A percentile compares a stretch with the other conserved stretches of the same genome.
Evolutionary conservation across 108 stramenopile genomes (phyloP).

Genomic region (Nitzschia sp.): DNA sequence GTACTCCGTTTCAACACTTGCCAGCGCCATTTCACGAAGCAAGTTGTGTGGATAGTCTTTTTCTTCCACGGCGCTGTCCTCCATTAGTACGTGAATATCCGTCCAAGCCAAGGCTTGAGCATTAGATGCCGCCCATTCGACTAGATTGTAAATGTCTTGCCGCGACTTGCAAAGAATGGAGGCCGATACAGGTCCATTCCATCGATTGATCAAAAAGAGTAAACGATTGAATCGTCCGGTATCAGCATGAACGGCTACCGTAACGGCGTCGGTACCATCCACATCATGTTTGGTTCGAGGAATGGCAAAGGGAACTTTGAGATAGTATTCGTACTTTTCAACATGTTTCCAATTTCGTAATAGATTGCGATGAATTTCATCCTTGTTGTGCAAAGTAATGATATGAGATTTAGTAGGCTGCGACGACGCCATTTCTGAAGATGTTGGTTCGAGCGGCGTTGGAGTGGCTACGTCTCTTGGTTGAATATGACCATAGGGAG

Average conservation of each 20-base stretch:
- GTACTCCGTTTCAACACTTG: slow-evolving; percentile 18
- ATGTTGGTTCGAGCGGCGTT: no score
- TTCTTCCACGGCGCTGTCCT: neutral
- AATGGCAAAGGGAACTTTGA: slow-evolving; percentile 1
- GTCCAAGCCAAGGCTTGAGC: neutral
- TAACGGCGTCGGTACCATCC: slow-evolving; percentile 5
- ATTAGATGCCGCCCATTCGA: neutral
- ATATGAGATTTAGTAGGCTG: neutral
- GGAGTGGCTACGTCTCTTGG: no score
- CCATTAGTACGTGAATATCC: slow-evolving; percentile 11
- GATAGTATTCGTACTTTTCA: neutral
- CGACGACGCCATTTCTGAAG: neutral
- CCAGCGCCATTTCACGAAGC: slow-evolving; percentile 18
- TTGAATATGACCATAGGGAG: no score
- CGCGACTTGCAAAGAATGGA: neutral
- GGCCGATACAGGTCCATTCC: slow-evolving; percentile 7
- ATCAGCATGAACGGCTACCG: slow-evolving; percentile 2
- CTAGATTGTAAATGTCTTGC: neutral
- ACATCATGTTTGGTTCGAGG: neutral
- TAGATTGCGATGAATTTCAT: neutral
- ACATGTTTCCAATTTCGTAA: neutral
- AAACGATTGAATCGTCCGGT: neutral
- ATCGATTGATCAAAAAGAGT: neutral
- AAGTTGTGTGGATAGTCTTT: slow-evolving; percentile 23
- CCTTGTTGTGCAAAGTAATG: neutral